Conservation (phyloP, 768 basidiomycete genomes). For the Naganishia kalamii region DNA sequence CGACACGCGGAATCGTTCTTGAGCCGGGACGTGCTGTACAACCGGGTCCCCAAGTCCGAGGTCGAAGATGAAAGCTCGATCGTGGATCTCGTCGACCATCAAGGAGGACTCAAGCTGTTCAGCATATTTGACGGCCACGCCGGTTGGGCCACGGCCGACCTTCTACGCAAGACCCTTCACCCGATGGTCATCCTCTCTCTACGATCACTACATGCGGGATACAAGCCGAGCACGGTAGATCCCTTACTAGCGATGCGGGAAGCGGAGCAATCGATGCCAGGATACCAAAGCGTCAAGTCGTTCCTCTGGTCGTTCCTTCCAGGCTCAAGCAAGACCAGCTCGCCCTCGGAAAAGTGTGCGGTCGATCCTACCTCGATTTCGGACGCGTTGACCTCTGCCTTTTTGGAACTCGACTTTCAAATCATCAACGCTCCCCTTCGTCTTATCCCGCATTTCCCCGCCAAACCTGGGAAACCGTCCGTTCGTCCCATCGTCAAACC, state of each 20-base stretch:
- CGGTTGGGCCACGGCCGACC: slow-evolving; percentile 68
- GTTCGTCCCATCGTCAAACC: slow-evolving; percentile 50
- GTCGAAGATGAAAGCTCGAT: slow-evolving; percentile 1
- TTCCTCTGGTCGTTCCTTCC: slow-evolving; percentile 21
- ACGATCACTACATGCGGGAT: slow-evolving; percentile 34
- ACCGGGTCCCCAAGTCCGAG: slow-evolving; percentile 1
- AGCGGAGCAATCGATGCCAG: neutral
- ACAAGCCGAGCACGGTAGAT: slow-evolving; percentile 2
- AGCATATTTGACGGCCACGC: slow-evolving; percentile 68
- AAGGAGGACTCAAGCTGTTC: slow-evolving; percentile 48
- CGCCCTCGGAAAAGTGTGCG: slow-evolving; percentile 21
- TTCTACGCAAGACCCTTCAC: slow-evolving; percentile 76
- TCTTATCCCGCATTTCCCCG: slow-evolving; percentile 49
- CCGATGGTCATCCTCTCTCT: slow-evolving; percentile 69
- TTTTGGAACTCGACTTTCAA: slow-evolving; percentile 74
- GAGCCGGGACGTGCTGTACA: slow-evolving; percentile 53
- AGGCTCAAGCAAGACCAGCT: neutral
- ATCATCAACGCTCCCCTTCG: slow-evolving; percentile 71
- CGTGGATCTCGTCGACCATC: slow-evolving; percentile 13
- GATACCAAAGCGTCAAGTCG: slow-evolving; percentile 16
- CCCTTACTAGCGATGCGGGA: slow-evolving; percentile 5
- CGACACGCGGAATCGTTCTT: slow-evolving; percentile 67
- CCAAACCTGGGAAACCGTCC: slow-evolving; percentile 12
- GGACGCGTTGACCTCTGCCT: slow-evolving; percentile 63
- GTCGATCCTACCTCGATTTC: slow-evolving; percentile 13